Conservation (phyloP, 345 rosid species). For the Viola odorata region DNA sequence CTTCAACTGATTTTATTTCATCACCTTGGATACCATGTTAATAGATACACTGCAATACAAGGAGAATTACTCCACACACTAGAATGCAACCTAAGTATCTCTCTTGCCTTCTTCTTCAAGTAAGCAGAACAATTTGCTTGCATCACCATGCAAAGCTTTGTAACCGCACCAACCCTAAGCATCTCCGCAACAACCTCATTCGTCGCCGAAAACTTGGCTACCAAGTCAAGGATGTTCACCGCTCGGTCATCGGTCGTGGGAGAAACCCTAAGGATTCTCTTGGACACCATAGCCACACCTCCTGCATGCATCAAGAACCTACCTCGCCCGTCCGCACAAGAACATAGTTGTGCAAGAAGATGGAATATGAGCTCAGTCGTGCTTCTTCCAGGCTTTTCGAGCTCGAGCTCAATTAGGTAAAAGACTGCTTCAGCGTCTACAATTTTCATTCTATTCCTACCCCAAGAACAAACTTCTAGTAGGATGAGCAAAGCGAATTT, state of each 20-base stretch:
- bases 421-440: slow-evolving; percentile 38
- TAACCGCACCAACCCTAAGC: slow-evolving; percentile 54
- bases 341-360: slow-evolving; percentile 40
- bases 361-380: slow-evolving; percentile 39
- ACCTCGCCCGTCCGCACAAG: slow-evolving; percentile 43
- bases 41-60: slow-evolving; percentile 47
- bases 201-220: slow-evolving; percentile 31
- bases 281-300: slow-evolving; percentile 41
- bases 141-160: slow-evolving; percentile 57
- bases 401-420: slow-evolving; percentile 45
- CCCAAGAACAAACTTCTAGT: slow-evolving; percentile 28
- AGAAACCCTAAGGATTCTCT: slow-evolving; percentile 49
- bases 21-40: slow-evolving; percentile 33
- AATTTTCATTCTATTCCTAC: slow-evolving; percentile 36
- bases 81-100: slow-evolving; percentile 39
- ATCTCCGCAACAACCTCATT: slow-evolving; percentile 39
- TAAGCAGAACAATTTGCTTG: slow-evolving; percentile 41
- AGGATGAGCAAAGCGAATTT: slow-evolving; percentile 36
- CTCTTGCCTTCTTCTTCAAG: slow-evolving; percentile 44
- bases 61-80: slow-evolving; percentile 52
- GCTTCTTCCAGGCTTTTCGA: slow-evolving; percentile 36
- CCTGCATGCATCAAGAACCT: slow-evolving; percentile 40
- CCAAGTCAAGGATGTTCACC: slow-evolving; percentile 26
- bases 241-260: slow-evolving; percentile 42
- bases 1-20: too few species aligned